Conservation (phyloP, 257 asterid genomes). For the Solanum sitiens region DNA sequence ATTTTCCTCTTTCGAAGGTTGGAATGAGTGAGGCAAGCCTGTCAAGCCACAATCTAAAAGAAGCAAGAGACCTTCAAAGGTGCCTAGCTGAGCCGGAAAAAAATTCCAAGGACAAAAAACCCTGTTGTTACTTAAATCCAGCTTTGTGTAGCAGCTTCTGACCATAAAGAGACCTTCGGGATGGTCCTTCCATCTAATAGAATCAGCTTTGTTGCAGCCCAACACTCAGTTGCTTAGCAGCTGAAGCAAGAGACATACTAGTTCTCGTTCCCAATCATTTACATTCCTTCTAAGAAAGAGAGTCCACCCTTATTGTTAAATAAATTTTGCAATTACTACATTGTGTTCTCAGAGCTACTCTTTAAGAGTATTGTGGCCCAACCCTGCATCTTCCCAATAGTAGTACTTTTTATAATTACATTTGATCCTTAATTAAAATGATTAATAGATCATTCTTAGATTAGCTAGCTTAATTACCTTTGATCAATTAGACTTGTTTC, state of each 20-base stretch:
- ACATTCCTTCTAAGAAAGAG: neutral
- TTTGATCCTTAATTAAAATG: neutral
- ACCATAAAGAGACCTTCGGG: neutral
- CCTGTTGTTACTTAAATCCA: neutral
- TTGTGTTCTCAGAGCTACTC: neutral
- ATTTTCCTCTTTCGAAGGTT: neutral
- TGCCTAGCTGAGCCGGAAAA: neutral
- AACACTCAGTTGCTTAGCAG: neutral
- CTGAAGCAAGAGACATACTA: neutral
- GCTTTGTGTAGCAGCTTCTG: neutral
- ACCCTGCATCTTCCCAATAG: neutral
- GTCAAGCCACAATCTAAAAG: neutral
- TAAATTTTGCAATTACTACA: neutral
- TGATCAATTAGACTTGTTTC: neutral
- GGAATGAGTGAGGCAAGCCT: neutral
- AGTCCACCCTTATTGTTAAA: neutral
- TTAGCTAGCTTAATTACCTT: neutral
- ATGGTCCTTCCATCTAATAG: neutral
- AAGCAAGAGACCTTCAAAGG: neutral
- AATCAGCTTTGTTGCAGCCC: neutral
- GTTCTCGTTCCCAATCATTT: neutral
- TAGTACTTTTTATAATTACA: neutral
- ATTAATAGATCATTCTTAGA: neutral
- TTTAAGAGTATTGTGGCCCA: neutral
- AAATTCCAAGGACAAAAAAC: neutral